Conservation (phyloP, 2,329 filamentous ascomycete genomes). For the Ampelomyces quisqualis region DNA sequence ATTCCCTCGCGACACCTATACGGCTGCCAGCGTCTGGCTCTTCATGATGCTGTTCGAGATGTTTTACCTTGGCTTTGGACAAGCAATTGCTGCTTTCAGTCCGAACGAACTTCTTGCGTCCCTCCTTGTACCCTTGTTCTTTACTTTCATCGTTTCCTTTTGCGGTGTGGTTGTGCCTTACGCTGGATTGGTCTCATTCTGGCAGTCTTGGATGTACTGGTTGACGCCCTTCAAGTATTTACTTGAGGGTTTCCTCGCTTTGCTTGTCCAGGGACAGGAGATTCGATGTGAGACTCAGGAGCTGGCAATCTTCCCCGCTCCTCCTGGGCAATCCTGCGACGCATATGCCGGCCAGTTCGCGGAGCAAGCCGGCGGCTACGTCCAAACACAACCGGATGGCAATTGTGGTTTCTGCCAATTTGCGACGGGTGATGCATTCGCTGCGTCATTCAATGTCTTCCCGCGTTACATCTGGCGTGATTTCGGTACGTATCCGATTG, state of each 20-base stretch:
- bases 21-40: constrained; percentile 63
- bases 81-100: constrained; percentile 65
- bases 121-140: constrained; percentile 67
- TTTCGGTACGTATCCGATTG: constrained; percentile 57
- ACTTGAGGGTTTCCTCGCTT: constrained; percentile 61
- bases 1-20: constrained; percentile 59
- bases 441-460: constrained; percentile 59
- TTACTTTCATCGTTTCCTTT: constrained; percentile 69
- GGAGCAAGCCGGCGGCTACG: constrained; percentile 59
- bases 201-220: constrained; percentile 54
- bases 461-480: constrained; percentile 65
- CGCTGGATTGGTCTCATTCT: constrained; percentile 62
- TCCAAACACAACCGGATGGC: constrained; percentile 56
- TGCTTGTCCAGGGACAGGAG: constrained; percentile 56
- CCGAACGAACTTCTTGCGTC: constrained; percentile 68
- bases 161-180: constrained; percentile 75
- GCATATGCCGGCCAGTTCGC: constrained; percentile 60
- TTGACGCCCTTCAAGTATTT: constrained; percentile 69
- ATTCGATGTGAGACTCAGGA: constrained; percentile 59
- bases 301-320: constrained; percentile 61
- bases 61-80: constrained; percentile 65
- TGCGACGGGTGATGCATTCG: constrained; percentile 60
- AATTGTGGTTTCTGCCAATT: constrained; percentile 67
- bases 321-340: constrained; percentile 60
- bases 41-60: constrained; percentile 66